A percentile compares a stretch with the other conserved stretches of the same genome.
Conservation (phyloP, 2,329 filamentous ascomycete species). For the Sporothrix humicola region DNA sequence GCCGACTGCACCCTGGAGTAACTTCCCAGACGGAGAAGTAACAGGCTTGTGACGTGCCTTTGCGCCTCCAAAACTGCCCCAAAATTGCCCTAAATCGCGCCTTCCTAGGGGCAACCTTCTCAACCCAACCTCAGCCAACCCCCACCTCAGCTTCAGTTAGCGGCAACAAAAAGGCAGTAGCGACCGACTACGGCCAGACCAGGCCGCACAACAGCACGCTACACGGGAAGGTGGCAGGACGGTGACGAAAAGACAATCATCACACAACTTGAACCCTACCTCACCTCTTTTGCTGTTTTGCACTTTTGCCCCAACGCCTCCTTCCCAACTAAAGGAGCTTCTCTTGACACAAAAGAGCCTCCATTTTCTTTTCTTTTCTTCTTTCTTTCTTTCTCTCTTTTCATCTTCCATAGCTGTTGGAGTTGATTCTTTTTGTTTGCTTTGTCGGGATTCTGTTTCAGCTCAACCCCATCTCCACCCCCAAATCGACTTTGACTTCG, state of each 20-base stretch:
- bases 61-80: not conserved
- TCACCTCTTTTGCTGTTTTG: too few relatives aligned
- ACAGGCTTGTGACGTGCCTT: not conserved
- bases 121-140: conserved; percentile 9
- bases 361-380: too few relatives aligned
- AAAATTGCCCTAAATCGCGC: not conserved
- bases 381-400: not conserved
- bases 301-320: conserved; percentile 9
- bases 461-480: not conserved
- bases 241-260: conserved; percentile 16
- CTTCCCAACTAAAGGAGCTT: not conserved
- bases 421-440: too few relatives aligned
- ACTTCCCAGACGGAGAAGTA: too few relatives aligned
- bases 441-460: not conserved
- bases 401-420: not conserved
- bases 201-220: not conserved
- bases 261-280: not conserved
- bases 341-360: not conserved
- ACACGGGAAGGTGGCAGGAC: conserved; percentile 6
- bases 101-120: not conserved
- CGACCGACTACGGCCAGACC: conserved; percentile 10
- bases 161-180: not conserved
- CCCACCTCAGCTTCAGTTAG: not conserved
- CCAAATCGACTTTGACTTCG: not conserved
- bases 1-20: not conserved